These are phyloP conservation scores for Phytopythium litorale DNA, from an alignment of 352 stramenopile species.

Conservation along the genomic window DNA sequence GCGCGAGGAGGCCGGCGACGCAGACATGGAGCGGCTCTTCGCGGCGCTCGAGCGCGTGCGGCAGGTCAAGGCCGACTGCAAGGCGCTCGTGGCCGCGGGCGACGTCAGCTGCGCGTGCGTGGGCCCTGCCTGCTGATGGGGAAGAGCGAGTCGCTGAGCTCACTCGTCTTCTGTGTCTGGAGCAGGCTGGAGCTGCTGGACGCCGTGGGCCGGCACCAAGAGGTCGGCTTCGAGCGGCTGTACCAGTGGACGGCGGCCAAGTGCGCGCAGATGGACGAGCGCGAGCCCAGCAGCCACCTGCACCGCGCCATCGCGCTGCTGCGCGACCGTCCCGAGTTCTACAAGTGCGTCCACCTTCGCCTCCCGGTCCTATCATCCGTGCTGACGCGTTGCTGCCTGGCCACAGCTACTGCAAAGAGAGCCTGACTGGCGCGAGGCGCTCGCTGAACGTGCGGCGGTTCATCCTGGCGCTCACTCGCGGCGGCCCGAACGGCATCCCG, in stretches of 20 bases:
- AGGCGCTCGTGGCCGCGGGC: slow-evolving; percentile 38
- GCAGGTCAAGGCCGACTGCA: slow-evolving; percentile 69
- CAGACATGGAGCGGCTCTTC: slow-evolving; percentile 64
- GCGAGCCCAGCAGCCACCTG: slow-evolving; percentile 56
- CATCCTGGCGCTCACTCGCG: slow-evolving; percentile 68
- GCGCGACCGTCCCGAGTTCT: slow-evolving; percentile 65
- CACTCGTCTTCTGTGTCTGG: neutral
- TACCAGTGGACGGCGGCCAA: slow-evolving; percentile 87
- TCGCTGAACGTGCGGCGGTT: slow-evolving; percentile 71
- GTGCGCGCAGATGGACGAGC: slow-evolving; percentile 56
- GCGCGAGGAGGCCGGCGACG: slow-evolving; percentile 16
- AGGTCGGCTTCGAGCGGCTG: slow-evolving; percentile 80
- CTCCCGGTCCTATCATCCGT: neutral
- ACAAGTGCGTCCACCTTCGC: slow-evolving; percentile 41
- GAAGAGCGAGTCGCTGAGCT: neutral
- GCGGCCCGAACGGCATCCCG: slow-evolving; percentile 65
- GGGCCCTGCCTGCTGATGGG: neutral
- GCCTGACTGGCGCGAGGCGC: slow-evolving; percentile 44
- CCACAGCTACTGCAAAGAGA: slow-evolving; percentile 79
- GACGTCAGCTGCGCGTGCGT: slow-evolving; percentile 43
- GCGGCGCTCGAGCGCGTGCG: slow-evolving; percentile 61
- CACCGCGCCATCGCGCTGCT: slow-evolving; percentile 70
- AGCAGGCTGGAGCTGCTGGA: slow-evolving; percentile 85
- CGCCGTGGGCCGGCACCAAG: slow-evolving; percentile 71
- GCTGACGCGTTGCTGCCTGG: too few relatives aligned